Evolutionary conservation across 208 protist species (phyloP).

Genomic region (Acanthamoeba pearcei): DNA sequence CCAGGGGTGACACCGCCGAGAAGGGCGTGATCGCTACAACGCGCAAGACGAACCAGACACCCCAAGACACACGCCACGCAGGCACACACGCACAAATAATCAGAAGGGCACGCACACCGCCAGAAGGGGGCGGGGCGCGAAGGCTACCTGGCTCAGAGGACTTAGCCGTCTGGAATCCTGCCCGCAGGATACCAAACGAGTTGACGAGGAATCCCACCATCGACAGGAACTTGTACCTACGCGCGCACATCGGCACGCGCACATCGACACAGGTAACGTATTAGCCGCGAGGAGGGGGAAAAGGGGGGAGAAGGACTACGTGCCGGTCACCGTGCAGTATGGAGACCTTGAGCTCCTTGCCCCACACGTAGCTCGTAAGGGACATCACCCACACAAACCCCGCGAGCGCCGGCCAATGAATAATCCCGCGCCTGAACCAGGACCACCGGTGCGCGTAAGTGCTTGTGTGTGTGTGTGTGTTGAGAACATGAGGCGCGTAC

Average conservation of each 20-base stretch:
- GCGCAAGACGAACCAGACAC: neutral
- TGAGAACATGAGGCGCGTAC: neutral
- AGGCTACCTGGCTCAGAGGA: conserved; percentile 1
- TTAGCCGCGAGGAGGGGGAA: neutral
- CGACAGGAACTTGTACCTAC: conserved; percentile 62
- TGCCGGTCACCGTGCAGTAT: conserved; percentile 24
- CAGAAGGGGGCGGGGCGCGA: too few species aligned
- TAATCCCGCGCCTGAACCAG: neutral
- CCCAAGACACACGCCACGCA: neutral
- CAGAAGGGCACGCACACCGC: neutral
- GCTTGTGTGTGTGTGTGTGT: neutral
- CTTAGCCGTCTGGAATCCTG: conserved; percentile 58
- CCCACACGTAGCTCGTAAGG: conserved; percentile 46
- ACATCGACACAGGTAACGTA: neutral
- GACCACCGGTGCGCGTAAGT: neutral
- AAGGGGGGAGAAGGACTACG: neutral
- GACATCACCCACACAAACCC: conserved; percentile 24
- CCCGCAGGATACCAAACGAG: conserved; percentile 66
- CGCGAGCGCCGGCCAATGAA: conserved; percentile 19
- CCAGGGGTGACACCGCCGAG: conserved; percentile 38
- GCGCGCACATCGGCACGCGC: neutral
- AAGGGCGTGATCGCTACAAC: conserved; percentile 46
- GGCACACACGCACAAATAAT: too few species aligned
- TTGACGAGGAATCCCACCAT: conserved; percentile 65
- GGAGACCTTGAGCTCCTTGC: conserved; percentile 46